A percentile compares a stretch with the other conserved stretches of the same genome.
phyloP scores from a whole-genome alignment of 345 rosid genomes.

The Camelina hispida region DNA sequence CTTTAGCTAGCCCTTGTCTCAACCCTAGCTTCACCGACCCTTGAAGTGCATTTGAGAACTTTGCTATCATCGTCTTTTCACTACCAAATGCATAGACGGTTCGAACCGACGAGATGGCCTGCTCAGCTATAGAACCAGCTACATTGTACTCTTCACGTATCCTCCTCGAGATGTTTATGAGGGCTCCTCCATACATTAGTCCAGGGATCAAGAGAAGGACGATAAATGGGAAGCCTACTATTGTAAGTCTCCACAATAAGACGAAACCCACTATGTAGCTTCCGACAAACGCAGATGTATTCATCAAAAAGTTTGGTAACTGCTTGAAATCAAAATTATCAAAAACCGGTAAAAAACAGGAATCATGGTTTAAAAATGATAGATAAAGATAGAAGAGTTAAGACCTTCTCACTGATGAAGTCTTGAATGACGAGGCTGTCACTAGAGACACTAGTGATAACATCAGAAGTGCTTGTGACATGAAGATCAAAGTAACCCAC shows the following conservation, averaged over 20 bases:
- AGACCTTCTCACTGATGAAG: slow-evolving; percentile 92
- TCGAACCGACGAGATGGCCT: slow-evolving; percentile 85
- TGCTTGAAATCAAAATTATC: slow-evolving; percentile 33
- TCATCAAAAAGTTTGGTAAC: slow-evolving; percentile 90
- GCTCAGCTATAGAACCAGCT: slow-evolving; percentile 83
- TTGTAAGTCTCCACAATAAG: slow-evolving; percentile 79
- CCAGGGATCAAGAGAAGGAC: slow-evolving; percentile 93
- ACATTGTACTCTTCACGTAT: slow-evolving; percentile 87
- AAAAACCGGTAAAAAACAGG: slow-evolving; percentile 45
- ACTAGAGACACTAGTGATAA: slow-evolving; percentile 84
- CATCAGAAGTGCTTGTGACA: slow-evolving; percentile 89
- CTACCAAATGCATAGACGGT: slow-evolving; percentile 83
- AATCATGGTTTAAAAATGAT: background rate
- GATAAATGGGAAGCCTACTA: slow-evolving; percentile 80
- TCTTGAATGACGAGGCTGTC: slow-evolving; percentile 96
- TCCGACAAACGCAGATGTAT: slow-evolving; percentile 73
- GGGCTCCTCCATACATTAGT: slow-evolving; percentile 78
- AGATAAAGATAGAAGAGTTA: background rate
- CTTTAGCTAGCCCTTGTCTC: slow-evolving; percentile 92
- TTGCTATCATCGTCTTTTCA: slow-evolving; percentile 75
- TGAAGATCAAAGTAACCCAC: slow-evolving; percentile 85
- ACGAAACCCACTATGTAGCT: slow-evolving; percentile 86
- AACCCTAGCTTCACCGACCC: slow-evolving; percentile 83
- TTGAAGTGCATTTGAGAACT: slow-evolving; percentile 80
- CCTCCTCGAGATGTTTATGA: slow-evolving; percentile 79